phyloP scores from a whole-genome alignment of 2,329 filamentous ascomycete genomes.

The Emericellopsis cladophorae region DNA sequence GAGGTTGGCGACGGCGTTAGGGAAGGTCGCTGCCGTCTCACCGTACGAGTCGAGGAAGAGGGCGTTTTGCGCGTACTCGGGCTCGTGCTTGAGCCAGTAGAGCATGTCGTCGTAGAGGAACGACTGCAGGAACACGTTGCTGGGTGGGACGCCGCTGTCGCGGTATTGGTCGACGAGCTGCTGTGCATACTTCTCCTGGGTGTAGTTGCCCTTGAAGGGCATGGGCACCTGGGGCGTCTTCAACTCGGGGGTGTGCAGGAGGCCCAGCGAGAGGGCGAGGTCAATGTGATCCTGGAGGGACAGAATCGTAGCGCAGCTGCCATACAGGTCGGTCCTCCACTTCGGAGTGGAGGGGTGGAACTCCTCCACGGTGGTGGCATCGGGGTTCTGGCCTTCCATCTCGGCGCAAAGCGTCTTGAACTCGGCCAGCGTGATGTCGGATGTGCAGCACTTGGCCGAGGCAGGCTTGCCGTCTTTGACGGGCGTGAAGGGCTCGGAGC shows the following conservation, averaged over 20 bases:
- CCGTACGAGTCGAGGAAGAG: constrained; percentile 53
- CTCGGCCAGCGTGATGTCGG: constrained; percentile 55
- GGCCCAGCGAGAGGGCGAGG: constrained; percentile 41
- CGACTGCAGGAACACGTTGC: constrained; percentile 49
- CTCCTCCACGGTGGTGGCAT: constrained; percentile 41
- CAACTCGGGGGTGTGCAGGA: constrained; percentile 54
- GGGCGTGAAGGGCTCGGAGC: constrained; percentile 47
- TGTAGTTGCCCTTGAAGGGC: constrained; percentile 54
- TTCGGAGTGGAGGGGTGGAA: constrained; percentile 45
- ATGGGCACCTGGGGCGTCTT: constrained; percentile 59
- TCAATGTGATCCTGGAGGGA: constrained; percentile 50
- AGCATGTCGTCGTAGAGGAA: constrained; percentile 52
- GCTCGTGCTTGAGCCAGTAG: constrained; percentile 53
- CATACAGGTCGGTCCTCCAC: constrained; percentile 55
- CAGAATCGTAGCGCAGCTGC: constrained; percentile 49
- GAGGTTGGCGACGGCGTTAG: constrained; percentile 42
- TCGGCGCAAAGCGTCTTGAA: constrained; percentile 57
- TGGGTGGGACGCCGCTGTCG: constrained; percentile 34
- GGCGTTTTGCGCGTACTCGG: constrained; percentile 47
- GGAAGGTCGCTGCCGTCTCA: constrained; percentile 36
- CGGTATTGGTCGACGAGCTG: constrained; percentile 52
- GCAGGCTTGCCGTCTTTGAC: constrained; percentile 36
- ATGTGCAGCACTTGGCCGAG: constrained; percentile 56
- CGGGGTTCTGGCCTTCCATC: constrained; percentile 52
- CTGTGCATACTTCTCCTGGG: constrained; percentile 50